These are phyloP conservation scores for Scheffersomyces amazonensis DNA, from an alignment of 805 yeast genomes.

Conservation along the genomic window DNA sequence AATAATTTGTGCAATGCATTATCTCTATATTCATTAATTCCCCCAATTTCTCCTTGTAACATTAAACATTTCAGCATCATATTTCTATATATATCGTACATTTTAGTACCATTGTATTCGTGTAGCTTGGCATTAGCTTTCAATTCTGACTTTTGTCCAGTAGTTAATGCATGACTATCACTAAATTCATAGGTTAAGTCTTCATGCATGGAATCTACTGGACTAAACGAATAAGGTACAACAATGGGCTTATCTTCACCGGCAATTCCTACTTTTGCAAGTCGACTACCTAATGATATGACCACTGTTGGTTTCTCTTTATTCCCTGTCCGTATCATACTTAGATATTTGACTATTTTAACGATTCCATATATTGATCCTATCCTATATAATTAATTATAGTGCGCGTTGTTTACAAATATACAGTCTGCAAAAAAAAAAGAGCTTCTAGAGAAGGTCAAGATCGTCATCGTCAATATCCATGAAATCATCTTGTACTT, in stretches of 20 bases:
- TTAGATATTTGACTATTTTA: not conserved
- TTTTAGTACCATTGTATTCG: no score
- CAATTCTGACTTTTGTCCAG: conserved; percentile 9
- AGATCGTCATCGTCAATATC: conserved; percentile 47
- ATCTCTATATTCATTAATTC: conserved; percentile 6
- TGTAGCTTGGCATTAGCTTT: no score
- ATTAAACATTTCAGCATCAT: no score
- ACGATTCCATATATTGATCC: not conserved
- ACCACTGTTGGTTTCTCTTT: no score
- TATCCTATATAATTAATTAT: not conserved
- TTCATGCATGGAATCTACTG: no score
- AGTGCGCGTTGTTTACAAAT: not conserved
- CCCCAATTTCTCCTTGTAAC: no score
- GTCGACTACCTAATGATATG: not conserved
- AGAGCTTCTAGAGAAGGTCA: conserved; percentile 21
- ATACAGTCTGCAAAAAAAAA: not conserved
- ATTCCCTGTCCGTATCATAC: no score
- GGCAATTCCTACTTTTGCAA: not conserved
- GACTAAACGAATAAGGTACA: no score
- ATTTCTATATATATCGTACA: no score
- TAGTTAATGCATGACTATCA: conserved; percentile 16
- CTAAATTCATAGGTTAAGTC: no score
- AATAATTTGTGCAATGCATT: conserved; percentile 9
- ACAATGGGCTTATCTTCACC: no score
- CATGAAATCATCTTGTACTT: conserved; percentile 33